Conservation (phyloP, 2,329 filamentous ascomycete species). For the Stromatinia cepivora region DNA sequence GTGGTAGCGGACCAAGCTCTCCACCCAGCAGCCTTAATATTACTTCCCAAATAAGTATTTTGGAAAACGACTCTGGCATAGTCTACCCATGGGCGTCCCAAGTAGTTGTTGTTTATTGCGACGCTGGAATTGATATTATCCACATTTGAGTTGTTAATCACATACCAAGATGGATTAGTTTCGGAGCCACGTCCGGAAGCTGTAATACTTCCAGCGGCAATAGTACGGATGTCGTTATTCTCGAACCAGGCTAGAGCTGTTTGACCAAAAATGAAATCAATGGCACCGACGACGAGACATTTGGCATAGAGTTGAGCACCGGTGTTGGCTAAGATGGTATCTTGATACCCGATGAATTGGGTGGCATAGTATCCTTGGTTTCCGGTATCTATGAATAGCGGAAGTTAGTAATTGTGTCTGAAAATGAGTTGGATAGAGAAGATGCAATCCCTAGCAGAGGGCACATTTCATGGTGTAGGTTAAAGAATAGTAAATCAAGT, state of each 20-base stretch:
- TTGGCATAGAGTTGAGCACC: constrained; percentile 58
- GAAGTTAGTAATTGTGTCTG: constrained; percentile 51
- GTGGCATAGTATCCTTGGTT: constrained; percentile 58
- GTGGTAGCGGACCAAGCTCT: constrained; percentile 46
- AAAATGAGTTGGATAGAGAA: constrained; percentile 42
- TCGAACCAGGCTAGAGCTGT: constrained; percentile 54
- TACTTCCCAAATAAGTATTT: constrained; percentile 47
- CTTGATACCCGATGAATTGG: constrained; percentile 56
- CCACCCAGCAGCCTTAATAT: constrained; percentile 55
- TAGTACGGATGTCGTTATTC: constrained; percentile 43
- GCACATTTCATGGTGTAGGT: background rate
- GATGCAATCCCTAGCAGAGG: background rate
- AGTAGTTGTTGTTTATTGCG: constrained; percentile 47
- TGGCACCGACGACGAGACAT: constrained; percentile 56
- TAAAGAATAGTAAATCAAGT: background rate
- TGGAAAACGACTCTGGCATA: constrained; percentile 54
- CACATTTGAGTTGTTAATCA: constrained; percentile 55
- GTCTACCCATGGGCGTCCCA: constrained; percentile 54
- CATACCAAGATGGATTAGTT: constrained; percentile 49
- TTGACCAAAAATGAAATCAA: constrained; percentile 61
- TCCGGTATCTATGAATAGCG: constrained; percentile 51
- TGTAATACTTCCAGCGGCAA: constrained; percentile 50
- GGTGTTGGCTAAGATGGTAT: constrained; percentile 51
- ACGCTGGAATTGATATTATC: constrained; percentile 45
- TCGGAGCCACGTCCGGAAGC: constrained; percentile 45